Evolutionary conservation across 331 rosid species (phyloP), one percentile per base, ranked within the genome.

Genomic region (Stylosanthes scabra): DNA sequence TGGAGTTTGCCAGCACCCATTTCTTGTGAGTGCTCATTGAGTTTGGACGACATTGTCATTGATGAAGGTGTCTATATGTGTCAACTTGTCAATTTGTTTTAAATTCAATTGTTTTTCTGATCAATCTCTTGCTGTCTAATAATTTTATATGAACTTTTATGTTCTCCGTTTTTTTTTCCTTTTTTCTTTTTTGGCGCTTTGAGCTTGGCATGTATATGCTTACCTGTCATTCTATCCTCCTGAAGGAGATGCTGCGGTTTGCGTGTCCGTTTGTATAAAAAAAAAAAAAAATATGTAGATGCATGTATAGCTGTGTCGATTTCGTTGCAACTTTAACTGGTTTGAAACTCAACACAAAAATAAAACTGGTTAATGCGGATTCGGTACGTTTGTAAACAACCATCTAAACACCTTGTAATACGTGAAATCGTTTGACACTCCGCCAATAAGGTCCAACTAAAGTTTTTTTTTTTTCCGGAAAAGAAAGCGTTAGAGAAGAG

Each of bases 1-100:
- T 67, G 97, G 96, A 61, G 97, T 89, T 76, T 92, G 96, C 86
- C 96, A 89, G 78, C 88, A 88, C 72, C 92, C 96, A 9, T 92
- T 92, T 80, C 92, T 89, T 58, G 92, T 92, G 45, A 84, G 87
- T 81, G 84, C 93, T 76, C 90, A 82, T 68, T 91, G 90, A 91
- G 80, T 34, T 39, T 6, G 46, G 61, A 59, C 58, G 47, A 34
- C 28, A 28, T 15, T 31, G 13, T 11, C 14, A 59, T 57, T 59
- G 25, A 46, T 39, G 52, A 51, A 11, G 16, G 69, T 52, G 75
- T 74, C 68, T 12, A 25, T 56, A 52, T 44, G 59, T 46, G 31
- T 70, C 66, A 16, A 70, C 28, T 20, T 8, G 61, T 56, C 60
- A 16, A 70, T n/a, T 20, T 8, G 61, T 56, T 29, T 58, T 11